A percentile compares a stretch with the other conserved stretches of the same genome.
Evolutionary conservation across 2,329 filamentous ascomycete species (phyloP).

Genomic region (Tothia fuscella): DNA sequence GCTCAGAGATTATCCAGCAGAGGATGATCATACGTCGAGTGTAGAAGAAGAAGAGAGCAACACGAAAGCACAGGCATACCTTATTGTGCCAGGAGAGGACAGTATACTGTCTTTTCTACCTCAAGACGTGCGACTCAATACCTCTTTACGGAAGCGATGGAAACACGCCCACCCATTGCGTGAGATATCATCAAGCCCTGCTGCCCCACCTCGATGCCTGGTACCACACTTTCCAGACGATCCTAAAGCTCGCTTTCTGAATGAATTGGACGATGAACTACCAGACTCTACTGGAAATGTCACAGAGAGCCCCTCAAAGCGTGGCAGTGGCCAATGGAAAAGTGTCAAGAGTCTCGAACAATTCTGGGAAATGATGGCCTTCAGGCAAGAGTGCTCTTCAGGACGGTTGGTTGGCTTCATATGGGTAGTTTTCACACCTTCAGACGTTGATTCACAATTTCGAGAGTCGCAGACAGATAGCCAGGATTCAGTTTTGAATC

Average conservation of each 20-base stretch:
- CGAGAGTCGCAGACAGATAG: neutral
- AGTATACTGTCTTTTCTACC: constrained; percentile 76
- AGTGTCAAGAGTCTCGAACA: constrained; percentile 74
- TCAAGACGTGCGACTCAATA: constrained; percentile 28
- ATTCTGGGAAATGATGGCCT: constrained; percentile 99
- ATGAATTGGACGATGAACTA: constrained; percentile 79
- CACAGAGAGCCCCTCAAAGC: constrained; percentile 24
- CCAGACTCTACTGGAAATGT: constrained; percentile 35
- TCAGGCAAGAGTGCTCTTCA: constrained; percentile 86
- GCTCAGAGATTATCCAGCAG: constrained; percentile 38
- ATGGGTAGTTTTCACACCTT: constrained; percentile 74
- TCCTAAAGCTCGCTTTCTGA: constrained; percentile 79
- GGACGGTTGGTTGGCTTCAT: constrained; percentile 87
- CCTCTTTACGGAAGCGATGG: constrained; percentile 31
- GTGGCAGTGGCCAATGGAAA: constrained; percentile 62
- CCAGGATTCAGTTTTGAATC: neutral
- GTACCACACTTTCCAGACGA: constrained; percentile 91
- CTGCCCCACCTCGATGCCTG: constrained; percentile 65
- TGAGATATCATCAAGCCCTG: constrained; percentile 54
- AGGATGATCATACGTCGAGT: constrained; percentile 15
- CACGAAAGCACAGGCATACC: constrained; percentile 44
- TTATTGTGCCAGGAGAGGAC: constrained; percentile 73
- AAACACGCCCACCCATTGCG: constrained; percentile 57
- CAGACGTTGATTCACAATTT: constrained; percentile 23
- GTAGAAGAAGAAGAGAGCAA: constrained; percentile 18